Conservation (phyloP, 1,284 basidiomycete genomes). For the Trametes pubescens region DNA sequence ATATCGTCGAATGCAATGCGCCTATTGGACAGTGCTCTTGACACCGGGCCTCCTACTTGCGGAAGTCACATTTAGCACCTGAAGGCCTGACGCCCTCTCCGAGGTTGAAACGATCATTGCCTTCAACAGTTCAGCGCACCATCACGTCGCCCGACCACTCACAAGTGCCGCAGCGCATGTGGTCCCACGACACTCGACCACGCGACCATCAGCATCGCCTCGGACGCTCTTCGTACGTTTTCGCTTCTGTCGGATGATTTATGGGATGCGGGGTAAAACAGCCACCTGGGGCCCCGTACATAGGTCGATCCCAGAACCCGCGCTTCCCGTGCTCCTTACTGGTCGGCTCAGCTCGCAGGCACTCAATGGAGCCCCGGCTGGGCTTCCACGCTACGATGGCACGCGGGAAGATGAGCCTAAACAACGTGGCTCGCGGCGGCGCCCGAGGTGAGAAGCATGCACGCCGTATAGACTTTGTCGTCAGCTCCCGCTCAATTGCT, state of each 20-base stretch:
- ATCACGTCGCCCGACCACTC: conserved; percentile 3
- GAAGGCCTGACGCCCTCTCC: too few species aligned
- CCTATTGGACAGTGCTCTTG: too few species aligned
- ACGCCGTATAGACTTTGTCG: background rate
- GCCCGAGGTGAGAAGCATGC: conserved; percentile 7
- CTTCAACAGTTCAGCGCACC: background rate
- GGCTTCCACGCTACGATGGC: background rate
- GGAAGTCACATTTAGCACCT: too few species aligned
- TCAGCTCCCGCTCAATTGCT: conserved; percentile 1
- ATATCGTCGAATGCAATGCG: too few species aligned
- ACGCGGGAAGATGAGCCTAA: conserved; percentile 4
- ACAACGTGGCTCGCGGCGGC: conserved; percentile 11
- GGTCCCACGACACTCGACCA: background rate
- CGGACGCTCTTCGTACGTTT: background rate
- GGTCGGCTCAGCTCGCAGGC: background rate
- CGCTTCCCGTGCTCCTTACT: background rate
- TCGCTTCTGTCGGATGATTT: conserved; percentile 6
- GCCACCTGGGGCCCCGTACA: conserved; percentile 13
- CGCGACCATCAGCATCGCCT: conserved; percentile 3
- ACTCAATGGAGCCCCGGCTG: background rate
- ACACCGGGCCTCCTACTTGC: too few species aligned
- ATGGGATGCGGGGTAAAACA: conserved; percentile 9
- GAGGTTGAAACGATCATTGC: conserved; percentile 3
- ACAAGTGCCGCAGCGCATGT: background rate
- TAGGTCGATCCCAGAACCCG: conserved; percentile 4